Percentiles rank a stretch among this genome's conserved stretches.
phyloP scores from a whole-genome alignment of 164 flowering plant genomes.

The Paratinospora sagittata region DNA sequence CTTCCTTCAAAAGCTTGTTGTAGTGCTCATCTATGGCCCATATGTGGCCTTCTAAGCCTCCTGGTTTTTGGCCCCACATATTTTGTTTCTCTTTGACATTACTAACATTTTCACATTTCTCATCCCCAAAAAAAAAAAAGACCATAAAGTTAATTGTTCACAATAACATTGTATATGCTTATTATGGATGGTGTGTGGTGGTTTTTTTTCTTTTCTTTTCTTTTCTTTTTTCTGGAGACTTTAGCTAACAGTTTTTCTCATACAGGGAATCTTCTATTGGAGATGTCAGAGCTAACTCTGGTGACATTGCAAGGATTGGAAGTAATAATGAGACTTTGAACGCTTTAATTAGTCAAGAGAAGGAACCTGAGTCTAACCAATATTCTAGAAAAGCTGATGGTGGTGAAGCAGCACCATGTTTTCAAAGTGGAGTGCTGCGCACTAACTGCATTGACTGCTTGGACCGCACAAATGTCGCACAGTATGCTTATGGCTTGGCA shows the following conservation, averaged over 20 bases:
- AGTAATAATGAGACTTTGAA: no score
- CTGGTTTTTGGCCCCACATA: no score
- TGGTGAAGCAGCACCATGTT: conserved; percentile 40
- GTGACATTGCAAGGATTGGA: no score
- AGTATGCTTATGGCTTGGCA: conserved; percentile 91
- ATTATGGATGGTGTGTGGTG: not conserved
- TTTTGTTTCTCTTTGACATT: no score
- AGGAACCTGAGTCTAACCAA: conserved; percentile 39
- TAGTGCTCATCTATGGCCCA: no score
- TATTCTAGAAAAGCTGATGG: conserved; percentile 27
- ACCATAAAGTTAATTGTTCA: not conserved
- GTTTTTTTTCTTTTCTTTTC: no score
- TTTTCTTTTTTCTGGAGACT: not conserved
- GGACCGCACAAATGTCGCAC: conserved; percentile 98
- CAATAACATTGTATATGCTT: not conserved
- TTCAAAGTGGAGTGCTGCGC: conserved; percentile 92
- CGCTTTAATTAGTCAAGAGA: conserved; percentile 40
- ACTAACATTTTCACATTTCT: no score
- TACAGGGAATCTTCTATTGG: conserved; percentile 67
- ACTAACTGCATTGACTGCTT: conserved; percentile 97
- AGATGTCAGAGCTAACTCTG: conserved; percentile 62
- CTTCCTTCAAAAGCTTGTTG: no score
- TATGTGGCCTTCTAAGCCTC: no score
- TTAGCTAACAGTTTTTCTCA: not conserved
- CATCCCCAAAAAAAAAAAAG: no score